These are phyloP conservation scores for Grigorovia yakushimaensis DNA, from an alignment of 805 yeast species.

Conservation along the genomic window DNA sequence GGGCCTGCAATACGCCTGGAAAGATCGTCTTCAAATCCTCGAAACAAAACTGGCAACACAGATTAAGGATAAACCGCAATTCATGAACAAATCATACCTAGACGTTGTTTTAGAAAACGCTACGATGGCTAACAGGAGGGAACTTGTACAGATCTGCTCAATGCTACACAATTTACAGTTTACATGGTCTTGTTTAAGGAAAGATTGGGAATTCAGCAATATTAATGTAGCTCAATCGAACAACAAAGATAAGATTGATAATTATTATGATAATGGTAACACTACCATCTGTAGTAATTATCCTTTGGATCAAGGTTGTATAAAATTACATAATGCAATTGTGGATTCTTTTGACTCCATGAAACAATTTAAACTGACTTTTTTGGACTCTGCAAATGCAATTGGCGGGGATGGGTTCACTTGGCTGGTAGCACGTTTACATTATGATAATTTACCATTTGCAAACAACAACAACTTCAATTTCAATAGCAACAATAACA, in stretches of 20 bases:
- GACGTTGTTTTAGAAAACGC: slow-evolving; percentile 23
- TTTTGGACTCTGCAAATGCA: slow-evolving; percentile 58
- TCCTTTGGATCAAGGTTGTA: neutral
- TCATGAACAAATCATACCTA: slow-evolving; percentile 19
- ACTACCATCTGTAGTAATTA: neutral
- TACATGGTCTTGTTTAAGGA: slow-evolving; percentile 20
- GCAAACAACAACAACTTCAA: neutral
- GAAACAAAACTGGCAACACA: slow-evolving; percentile 33
- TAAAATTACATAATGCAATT: slow-evolving; percentile 3
- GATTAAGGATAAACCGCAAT: slow-evolving; percentile 12
- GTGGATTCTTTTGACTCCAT: slow-evolving; percentile 58
- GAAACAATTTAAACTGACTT: slow-evolving; percentile 61
- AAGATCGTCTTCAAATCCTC: slow-evolving; percentile 33
- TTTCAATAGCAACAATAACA: neutral
- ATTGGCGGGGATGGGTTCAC: slow-evolving; percentile 85
- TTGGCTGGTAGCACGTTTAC: slow-evolving; percentile 65
- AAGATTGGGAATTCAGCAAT: neutral
- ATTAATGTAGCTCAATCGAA: neutral
- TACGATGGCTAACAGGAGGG: slow-evolving; percentile 23
- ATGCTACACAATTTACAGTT: slow-evolving; percentile 31
- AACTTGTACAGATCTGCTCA: slow-evolving; percentile 33
- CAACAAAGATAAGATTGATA: neutral
- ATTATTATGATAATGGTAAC: too few relatives aligned
- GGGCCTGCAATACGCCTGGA: slow-evolving; percentile 45
- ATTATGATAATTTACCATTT: slow-evolving; percentile 4